Base-by-base conservation (phyloP, 805 yeast species). In the Suhomyces pyralidae region DNA sequence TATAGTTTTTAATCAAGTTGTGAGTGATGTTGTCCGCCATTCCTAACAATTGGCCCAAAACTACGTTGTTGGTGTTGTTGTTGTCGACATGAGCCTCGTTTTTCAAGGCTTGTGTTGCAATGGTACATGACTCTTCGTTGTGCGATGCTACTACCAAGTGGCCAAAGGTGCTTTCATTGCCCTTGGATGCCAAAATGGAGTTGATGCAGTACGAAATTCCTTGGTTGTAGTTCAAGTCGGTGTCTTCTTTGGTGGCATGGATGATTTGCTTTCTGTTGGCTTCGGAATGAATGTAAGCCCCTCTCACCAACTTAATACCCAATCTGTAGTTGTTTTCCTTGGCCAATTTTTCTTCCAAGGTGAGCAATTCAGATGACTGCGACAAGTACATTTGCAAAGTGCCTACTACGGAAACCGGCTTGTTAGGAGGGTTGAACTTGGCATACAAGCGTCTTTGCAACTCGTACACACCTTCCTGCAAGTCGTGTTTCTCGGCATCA, bases 231-330 rank as follows among this genome's bases (percentile, higher is more conserved):
- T 84, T 83, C 8, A 58, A 60, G 66, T 92, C 98, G n/a, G 97
- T 89, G 55, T 82, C 92, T 49, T 73, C 77, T 71, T 93, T 92
- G 28, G 90, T 81, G 56, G 78, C 74, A 72, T 86, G 93, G 55
- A 92, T 90, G 17, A 89, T 85, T 5, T 69, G 59, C 49, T 64
- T 58, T 64, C 97, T 79, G 57, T 86, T 78, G 34, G 87, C 81
- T 73, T 92, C 98, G 5, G 96, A 83, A 67, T 92, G 97, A 55
- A 92, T 83, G 74, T 92, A 92, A 14, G 98, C 98, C 58, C 98
- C 98, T 70, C 98, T 83, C 15, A 92, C 98, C 51, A 92, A 79
- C 70, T 92, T 92, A 76, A 91, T 76, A 19, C 97, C 97, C 52
- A 91, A 71, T 64, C 87, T 81, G 70, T 92, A 92, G 51, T 71